phyloP scores from a whole-genome alignment of 179 eudicot genomes.

The Silene coronaria region DNA sequence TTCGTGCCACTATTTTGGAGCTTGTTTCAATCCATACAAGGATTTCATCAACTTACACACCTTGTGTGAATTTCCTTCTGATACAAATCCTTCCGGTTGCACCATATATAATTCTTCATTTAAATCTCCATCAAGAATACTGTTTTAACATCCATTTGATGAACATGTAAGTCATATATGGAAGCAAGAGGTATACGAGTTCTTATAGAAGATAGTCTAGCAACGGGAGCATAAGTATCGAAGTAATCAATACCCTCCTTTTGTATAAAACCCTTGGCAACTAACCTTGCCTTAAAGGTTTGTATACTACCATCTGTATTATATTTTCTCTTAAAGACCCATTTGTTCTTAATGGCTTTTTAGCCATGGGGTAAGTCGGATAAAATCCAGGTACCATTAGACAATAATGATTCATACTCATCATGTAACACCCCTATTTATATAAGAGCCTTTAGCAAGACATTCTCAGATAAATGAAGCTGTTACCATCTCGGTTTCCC shows the following conservation, averaged over 20 bases:
- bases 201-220: not conserved
- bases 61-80: not conserved
- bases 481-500: too few species aligned
- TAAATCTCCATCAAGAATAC: too few species aligned
- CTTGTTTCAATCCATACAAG: too few species aligned
- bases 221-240: not conserved
- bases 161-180: not conserved
- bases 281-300: not conserved
- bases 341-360: not conserved
- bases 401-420: not conserved
- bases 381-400: not conserved
- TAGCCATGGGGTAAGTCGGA: not conserved
- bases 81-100: not conserved
- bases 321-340: not conserved
- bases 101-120: not conserved
- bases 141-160: not conserved
- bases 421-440: too few species aligned
- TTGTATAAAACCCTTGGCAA: not conserved
- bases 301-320: not conserved
- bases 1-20: too few species aligned
- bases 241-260: not conserved
- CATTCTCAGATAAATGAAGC: too few species aligned
- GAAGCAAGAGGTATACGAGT: not conserved
- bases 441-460: too few species aligned
- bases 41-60: too few species aligned